Percentiles rank a stretch among this genome's conserved stretches.
These are phyloP conservation scores for Pichia eremophila DNA, from an alignment of 805 yeast genomes.

Conservation along the genomic window DNA sequence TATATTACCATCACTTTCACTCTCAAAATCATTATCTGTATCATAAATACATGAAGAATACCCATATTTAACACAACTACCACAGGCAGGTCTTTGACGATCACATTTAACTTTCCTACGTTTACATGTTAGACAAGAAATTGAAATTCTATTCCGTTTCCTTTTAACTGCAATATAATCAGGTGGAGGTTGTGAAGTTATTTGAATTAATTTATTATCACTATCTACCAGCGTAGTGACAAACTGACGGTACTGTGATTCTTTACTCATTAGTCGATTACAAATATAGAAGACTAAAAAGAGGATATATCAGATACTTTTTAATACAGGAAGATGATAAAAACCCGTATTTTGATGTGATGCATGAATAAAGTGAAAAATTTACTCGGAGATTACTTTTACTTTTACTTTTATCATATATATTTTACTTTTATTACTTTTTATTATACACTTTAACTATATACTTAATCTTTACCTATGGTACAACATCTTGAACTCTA, in stretches of 20 bases:
- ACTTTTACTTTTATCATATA: too few relatives aligned
- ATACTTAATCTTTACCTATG: too few relatives aligned
- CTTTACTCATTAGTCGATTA: too few relatives aligned
- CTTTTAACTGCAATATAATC: constrained; percentile 12
- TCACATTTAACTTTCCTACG: constrained; percentile 40
- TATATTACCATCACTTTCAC: neutral
- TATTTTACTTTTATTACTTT: too few relatives aligned
- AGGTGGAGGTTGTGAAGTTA: constrained; percentile 7
- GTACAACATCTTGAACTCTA: neutral
- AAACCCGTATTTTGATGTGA: too few relatives aligned
- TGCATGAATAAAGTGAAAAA: too few relatives aligned
- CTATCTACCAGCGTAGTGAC: constrained; percentile 7
- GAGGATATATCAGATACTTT: too few relatives aligned
- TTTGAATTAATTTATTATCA: constrained; percentile 6
- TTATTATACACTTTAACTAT: too few relatives aligned
- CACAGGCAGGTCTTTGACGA: constrained; percentile 26
- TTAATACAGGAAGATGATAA: too few relatives aligned
- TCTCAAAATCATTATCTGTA: neutral
- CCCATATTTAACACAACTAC: constrained; percentile 19
- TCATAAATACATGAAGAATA: constrained; percentile 5
- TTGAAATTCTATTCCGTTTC: constrained; percentile 39
- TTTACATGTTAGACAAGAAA: constrained; percentile 33
- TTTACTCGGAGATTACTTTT: too few relatives aligned
- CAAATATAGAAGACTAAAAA: too few relatives aligned
- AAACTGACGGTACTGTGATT: constrained; percentile 6